phyloP scores from a whole-genome alignment of 2,329 filamentous ascomycete genomes.

The Ploettnerulaceae sp. region DNA sequence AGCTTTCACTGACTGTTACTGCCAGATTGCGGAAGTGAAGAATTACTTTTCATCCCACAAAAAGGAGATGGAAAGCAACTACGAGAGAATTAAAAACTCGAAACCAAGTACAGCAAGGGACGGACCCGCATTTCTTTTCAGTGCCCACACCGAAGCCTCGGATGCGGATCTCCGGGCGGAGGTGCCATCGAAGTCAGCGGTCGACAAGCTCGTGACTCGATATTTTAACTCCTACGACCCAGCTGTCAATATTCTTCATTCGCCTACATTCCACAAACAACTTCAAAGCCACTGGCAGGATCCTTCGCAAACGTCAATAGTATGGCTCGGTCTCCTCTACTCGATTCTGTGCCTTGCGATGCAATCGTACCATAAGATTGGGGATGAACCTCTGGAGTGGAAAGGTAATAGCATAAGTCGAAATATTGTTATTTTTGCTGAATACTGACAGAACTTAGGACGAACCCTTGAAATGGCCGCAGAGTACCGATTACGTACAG shows the following conservation, averaged over 20 bases:
- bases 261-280: slow-evolving; percentile 77
- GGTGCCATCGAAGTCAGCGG: slow-evolving; percentile 73
- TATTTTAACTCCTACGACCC: slow-evolving; percentile 83
- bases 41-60: slow-evolving; percentile 84
- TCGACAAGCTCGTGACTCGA: slow-evolving; percentile 79
- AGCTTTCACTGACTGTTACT: slow-evolving; percentile 12
- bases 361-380: slow-evolving; percentile 73
- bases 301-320: slow-evolving; percentile 65
- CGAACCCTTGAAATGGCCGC: slow-evolving; percentile 52
- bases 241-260: slow-evolving; percentile 70
- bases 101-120: slow-evolving; percentile 56
- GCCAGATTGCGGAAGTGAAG: slow-evolving; percentile 81
- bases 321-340: slow-evolving; percentile 76
- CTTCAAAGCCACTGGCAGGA: slow-evolving; percentile 63
- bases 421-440: neutral
- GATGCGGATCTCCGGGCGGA: slow-evolving; percentile 73
- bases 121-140: slow-evolving; percentile 75
- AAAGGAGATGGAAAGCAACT: slow-evolving; percentile 80
- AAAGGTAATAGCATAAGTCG: slow-evolving; percentile 47
- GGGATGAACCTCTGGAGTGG: slow-evolving; percentile 76
- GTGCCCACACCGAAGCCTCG: slow-evolving; percentile 61
- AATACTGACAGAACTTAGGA: slow-evolving; percentile 20
- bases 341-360: slow-evolving; percentile 72
- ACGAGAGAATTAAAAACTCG: slow-evolving; percentile 67
- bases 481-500: slow-evolving; percentile 66